Conservation (phyloP, 2,329 filamentous ascomycete genomes). For the Xylariales sp. region DNA sequence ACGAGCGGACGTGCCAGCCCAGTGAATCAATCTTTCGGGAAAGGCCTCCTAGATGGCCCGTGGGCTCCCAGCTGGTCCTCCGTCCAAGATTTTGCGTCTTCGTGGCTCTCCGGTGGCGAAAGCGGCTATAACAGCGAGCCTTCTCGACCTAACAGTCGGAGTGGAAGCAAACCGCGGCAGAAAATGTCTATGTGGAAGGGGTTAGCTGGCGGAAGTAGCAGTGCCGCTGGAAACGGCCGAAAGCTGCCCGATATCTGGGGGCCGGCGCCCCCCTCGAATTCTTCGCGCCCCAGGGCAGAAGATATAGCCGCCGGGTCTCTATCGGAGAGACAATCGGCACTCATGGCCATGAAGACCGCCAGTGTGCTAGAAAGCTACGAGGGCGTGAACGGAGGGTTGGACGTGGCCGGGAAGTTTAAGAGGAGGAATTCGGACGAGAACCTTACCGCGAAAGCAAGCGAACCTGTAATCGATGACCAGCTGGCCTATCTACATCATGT, state of each 20-base stretch:
- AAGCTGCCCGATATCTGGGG: conserved; percentile 40
- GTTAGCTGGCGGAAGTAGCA: conserved; percentile 16
- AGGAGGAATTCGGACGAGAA: conserved; percentile 65
- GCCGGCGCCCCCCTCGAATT: conserved; percentile 37
- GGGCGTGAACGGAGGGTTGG: conserved; percentile 53
- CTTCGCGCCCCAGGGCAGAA: conserved; percentile 30
- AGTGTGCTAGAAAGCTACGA: conserved; percentile 59
- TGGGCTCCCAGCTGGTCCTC: conserved; percentile 52
- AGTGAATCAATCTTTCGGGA: conserved; percentile 27
- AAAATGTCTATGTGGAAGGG: conserved; percentile 24
- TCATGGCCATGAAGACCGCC: conserved; percentile 53
- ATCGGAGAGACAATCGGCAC: conserved; percentile 47
- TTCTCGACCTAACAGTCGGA: conserved; percentile 24
- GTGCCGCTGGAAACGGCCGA: conserved; percentile 14
- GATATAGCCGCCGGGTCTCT: conserved; percentile 52
- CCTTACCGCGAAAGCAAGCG: conserved; percentile 29
- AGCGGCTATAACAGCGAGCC: conserved; percentile 27
- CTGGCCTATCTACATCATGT: conserved; percentile 90
- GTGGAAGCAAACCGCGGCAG: conserved; percentile 20
- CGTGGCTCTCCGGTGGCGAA: conserved; percentile 30
- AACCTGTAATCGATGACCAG: conserved; percentile 66
- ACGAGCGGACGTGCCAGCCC: conserved; percentile 21
- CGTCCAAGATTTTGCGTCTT: conserved; percentile 49
- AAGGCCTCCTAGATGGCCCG: conserved; percentile 43
- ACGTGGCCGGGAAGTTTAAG: conserved; percentile 55